Conservation (phyloP, 192 early-diverging fungal species). For the Thoreauomyces humboldtii region DNA sequence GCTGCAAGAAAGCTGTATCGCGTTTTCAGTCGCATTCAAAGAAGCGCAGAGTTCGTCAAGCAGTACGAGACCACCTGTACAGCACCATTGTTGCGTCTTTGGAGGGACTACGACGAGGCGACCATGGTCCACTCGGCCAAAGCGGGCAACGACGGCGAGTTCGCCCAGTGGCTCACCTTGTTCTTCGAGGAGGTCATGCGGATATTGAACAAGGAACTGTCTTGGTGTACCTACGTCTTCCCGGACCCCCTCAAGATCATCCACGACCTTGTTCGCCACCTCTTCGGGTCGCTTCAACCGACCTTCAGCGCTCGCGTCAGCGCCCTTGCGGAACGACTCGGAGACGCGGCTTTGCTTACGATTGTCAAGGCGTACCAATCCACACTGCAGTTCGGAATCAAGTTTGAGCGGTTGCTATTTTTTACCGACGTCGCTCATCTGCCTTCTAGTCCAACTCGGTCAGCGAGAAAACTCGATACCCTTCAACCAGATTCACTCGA, state of each 20-base stretch:
- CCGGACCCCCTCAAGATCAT: slow-evolving; percentile 45
- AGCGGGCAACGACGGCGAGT: slow-evolving; percentile 18
- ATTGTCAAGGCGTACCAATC: slow-evolving; percentile 48
- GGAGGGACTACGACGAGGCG: slow-evolving; percentile 41
- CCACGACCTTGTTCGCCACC: slow-evolving; percentile 47
- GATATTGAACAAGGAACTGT: slow-evolving; percentile 55
- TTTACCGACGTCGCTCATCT: neutral
- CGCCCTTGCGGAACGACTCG: slow-evolving; percentile 23
- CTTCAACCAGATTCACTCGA: neutral
- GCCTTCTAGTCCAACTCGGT: neutral
- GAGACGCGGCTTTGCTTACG: slow-evolving; percentile 36
- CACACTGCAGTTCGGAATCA: slow-evolving; percentile 53
- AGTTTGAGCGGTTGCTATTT: slow-evolving; percentile 51
- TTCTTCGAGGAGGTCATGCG: slow-evolving; percentile 57
- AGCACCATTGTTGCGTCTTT: slow-evolving; percentile 44
- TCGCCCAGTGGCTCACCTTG: slow-evolving; percentile 35
- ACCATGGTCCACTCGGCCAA: neutral
- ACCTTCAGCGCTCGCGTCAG: slow-evolving; percentile 32
- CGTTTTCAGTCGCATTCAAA: slow-evolving; percentile 61
- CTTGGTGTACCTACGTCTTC: slow-evolving; percentile 59
- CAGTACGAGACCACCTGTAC: slow-evolving; percentile 55
- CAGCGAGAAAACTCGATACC: too few species aligned
- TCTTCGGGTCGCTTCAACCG: slow-evolving; percentile 53
- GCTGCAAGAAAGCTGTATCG: slow-evolving; percentile 47
- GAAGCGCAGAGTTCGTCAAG: slow-evolving; percentile 55